Evolutionary conservation across 352 stramenopile genomes (phyloP).

Genomic region (Globisporangium orthogonon): DNA sequence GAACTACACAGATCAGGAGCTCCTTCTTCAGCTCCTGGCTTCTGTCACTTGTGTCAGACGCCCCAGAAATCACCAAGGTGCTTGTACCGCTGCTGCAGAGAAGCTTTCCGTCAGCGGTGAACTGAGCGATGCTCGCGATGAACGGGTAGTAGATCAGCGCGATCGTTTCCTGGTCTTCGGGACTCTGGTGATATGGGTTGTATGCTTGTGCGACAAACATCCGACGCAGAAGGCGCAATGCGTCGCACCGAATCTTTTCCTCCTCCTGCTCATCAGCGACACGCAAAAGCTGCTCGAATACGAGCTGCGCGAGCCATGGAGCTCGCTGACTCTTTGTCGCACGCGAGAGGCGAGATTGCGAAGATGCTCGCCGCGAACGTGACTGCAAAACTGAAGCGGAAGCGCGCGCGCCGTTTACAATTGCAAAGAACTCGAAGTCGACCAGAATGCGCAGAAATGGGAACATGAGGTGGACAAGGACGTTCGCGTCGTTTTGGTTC

Average conservation of each 20-base stretch:
- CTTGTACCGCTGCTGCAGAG: slow-evolving; percentile 14
- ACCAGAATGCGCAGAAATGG: slow-evolving; percentile 58
- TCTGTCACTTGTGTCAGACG: slow-evolving; percentile 1
- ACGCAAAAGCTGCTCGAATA: slow-evolving; percentile 44
- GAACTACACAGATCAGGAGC: slow-evolving; percentile 49
- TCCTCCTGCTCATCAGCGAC: slow-evolving; percentile 57
- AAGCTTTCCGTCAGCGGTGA: slow-evolving; percentile 45
- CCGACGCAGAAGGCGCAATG: slow-evolving; percentile 40
- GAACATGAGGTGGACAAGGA: slow-evolving; percentile 58
- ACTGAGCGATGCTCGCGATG: slow-evolving; percentile 32
- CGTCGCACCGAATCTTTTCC: slow-evolving; percentile 47
- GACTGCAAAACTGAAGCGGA: not conserved
- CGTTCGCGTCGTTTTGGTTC: slow-evolving; percentile 36
- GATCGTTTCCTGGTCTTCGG: slow-evolving; percentile 48
- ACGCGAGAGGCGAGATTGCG: not conserved
- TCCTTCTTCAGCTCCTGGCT: slow-evolving; percentile 44
- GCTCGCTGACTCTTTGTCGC: not conserved
- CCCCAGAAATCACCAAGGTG: not conserved
- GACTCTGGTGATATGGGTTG: slow-evolving; percentile 35
- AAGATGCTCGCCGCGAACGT: not conserved
- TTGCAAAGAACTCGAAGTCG: slow-evolving; percentile 67
- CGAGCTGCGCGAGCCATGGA: slow-evolving; percentile 43
- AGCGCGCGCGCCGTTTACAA: slow-evolving; percentile 35
- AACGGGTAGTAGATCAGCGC: slow-evolving; percentile 56
- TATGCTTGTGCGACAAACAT: slow-evolving; percentile 62